These are phyloP conservation scores for Flaveria ramosissima DNA, from an alignment of 129 eudicot genomes.

Conservation along the genomic window DNA sequence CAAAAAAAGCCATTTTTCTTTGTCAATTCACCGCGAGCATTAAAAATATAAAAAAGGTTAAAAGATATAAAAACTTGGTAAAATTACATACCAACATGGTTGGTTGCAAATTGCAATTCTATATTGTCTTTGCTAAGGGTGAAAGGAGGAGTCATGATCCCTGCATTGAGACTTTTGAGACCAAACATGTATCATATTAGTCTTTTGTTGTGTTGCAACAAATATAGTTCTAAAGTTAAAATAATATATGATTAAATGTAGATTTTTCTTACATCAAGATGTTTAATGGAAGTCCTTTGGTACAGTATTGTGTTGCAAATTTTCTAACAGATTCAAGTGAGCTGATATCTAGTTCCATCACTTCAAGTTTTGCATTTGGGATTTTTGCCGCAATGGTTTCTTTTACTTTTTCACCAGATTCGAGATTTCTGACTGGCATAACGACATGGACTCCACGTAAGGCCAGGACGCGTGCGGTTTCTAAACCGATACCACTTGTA, in stretches of 20 bases:
- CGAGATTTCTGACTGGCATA: conserved; percentile 84
- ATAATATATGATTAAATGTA: neutral
- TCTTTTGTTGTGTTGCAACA: neutral
- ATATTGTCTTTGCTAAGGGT: conserved; percentile 66
- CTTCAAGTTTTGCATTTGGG: conserved; percentile 79
- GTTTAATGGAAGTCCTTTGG: conserved; percentile 76
- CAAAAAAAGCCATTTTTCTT: neutral
- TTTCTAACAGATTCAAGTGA: conserved; percentile 68
- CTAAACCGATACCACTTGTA: conserved; percentile 88
- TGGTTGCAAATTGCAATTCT: conserved; percentile 87
- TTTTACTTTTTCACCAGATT: conserved; percentile 61
- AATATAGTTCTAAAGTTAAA: neutral
- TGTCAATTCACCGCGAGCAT: neutral
- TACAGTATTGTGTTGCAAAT: conserved; percentile 68
- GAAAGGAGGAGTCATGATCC: conserved; percentile 86
- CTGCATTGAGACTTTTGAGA: conserved; percentile 84
- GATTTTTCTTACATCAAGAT: conserved; percentile 63
- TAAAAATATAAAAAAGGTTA: neutral
- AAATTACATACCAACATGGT: conserved; percentile 67
- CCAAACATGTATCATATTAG: conserved; percentile 1
- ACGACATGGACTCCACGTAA: conserved; percentile 71
- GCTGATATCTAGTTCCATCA: conserved; percentile 90
- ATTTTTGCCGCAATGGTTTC: conserved; percentile 54
- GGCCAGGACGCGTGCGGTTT: conserved; percentile 89
- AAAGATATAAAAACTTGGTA: neutral